A percentile compares a stretch with the other conserved stretches of the same genome.
Evolutionary conservation across 202 grass and related monocot genomes (phyloP).

Genomic region (Setaria italica): DNA sequence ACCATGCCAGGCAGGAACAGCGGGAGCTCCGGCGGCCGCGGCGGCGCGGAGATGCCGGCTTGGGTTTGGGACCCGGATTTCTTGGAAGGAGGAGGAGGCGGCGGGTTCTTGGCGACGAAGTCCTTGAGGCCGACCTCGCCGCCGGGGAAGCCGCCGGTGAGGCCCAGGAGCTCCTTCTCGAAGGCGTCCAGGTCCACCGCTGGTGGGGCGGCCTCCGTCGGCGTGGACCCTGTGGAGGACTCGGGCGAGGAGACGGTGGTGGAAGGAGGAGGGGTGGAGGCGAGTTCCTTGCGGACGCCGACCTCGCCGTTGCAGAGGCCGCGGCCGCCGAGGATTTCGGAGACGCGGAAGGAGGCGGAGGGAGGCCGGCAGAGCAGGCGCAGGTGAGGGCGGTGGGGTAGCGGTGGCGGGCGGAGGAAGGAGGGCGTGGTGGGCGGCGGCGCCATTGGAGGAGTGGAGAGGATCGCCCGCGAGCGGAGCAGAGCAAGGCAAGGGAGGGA

Average conservation of each 20-base stretch:
- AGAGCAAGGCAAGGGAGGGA: neutral
- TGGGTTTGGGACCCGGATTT: neutral
- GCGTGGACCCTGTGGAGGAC: neutral
- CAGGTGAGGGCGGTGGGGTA: slow-evolving; percentile 10
- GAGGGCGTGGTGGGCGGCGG: slow-evolving; percentile 58
- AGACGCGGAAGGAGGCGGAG: slow-evolving; percentile 64
- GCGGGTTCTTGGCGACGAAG: slow-evolving; percentile 77
- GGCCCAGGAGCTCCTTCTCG: slow-evolving; percentile 94
- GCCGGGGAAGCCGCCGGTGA: slow-evolving; percentile 91
- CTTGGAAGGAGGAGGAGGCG: slow-evolving; percentile 49
- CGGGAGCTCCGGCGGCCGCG: slow-evolving; percentile 65
- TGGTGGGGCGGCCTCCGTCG: neutral
- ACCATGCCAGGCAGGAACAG: slow-evolving; percentile 93
- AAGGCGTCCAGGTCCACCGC: slow-evolving; percentile 54
- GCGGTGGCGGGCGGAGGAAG: slow-evolving; percentile 53
- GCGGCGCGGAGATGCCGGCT: slow-evolving; percentile 13
- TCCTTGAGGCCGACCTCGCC: slow-evolving; percentile 78
- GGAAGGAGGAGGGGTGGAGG: neutral
- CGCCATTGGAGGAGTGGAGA: slow-evolving; percentile 46
- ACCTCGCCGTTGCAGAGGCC: slow-evolving; percentile 90
- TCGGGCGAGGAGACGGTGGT: neutral
- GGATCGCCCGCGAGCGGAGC: neutral
- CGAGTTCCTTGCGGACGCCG: slow-evolving; percentile 75
- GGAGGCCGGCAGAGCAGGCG: slow-evolving; percentile 31
- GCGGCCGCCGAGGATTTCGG: slow-evolving; percentile 76